Evolutionary conservation across 179 eudicot species (phyloP).

Genomic region (Carnegiea gigantea): DNA sequence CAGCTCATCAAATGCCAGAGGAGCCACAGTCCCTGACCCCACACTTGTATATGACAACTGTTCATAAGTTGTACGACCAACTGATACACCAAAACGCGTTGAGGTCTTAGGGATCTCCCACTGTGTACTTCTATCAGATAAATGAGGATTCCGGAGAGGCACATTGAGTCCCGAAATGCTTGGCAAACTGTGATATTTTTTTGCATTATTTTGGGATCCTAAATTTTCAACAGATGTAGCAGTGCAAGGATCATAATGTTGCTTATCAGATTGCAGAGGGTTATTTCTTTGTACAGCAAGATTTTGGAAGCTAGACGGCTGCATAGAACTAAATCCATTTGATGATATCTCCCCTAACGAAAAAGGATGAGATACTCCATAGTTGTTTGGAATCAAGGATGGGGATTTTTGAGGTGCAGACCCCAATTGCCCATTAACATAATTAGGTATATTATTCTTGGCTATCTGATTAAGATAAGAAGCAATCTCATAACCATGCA

Average conservation of each 20-base stretch:
- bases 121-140: constrained; percentile 45
- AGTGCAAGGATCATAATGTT: constrained; percentile 39
- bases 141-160: constrained; percentile 44
- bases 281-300: constrained; percentile 55
- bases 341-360: constrained; percentile 44
- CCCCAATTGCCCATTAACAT: constrained; percentile 45
- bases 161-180: constrained; percentile 72
- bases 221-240: constrained; percentile 39
- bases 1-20: constrained; percentile 51
- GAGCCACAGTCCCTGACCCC: constrained; percentile 48
- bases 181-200: constrained; percentile 86
- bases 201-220: constrained; percentile 34
- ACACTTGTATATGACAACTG: constrained; percentile 37
- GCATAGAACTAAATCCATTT: constrained; percentile 42
- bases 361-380: constrained; percentile 47
- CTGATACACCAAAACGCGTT: constrained; percentile 44
- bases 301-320: constrained; percentile 64
- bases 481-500: constrained; percentile 71
- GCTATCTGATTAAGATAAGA: constrained; percentile 49
- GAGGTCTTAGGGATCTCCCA: constrained; percentile 42
- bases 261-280: constrained; percentile 48
- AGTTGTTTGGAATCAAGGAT: constrained; percentile 44
- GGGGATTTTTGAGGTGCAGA: constrained; percentile 40
- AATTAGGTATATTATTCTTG: constrained; percentile 46
- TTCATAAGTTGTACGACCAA: constrained; percentile 39